Evolutionary conservation across 2,329 filamentous ascomycete species (phyloP), one percentile per base, ranked within the genome.

Genomic region (Ambrosiella beaveri): DNA sequence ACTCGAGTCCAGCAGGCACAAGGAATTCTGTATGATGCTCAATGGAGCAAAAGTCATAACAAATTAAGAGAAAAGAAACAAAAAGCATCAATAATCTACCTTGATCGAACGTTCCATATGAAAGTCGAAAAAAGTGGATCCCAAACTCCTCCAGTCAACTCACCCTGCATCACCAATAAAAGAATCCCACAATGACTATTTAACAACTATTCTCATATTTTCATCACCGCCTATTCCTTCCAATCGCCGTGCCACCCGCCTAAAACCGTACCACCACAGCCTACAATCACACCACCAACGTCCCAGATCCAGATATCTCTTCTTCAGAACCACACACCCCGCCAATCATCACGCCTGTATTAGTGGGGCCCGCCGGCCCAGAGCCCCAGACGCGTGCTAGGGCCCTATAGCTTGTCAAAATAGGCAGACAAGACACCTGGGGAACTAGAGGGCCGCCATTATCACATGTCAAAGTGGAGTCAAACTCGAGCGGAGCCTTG

Each of bases 221-320:
- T 17, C 11, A 13, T 12, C 11, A 35, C 2, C 47, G 1, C 12
- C 37, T 38, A 40, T 8, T 15, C 19, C 37, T 54, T 7, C 38
- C 40, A 41, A 13, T 9, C 15, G 17, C 52, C 38, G 44, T 13
- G 9, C 27, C 40, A 41, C 12, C 7, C 52, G 27, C 38, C 37
- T 7, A 19, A 11, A 50, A 60, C 56, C 59, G 54, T 57, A 57
- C 55, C 59, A 60, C 50, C 44, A 38, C 36, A 56, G 37, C 41
- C 49, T 27, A 51, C 39, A 57, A 60, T 60, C 49, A 51, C 54
- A 60, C 59, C 59, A 60, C 51, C 53, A 57, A 47, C 52, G n/a
- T 41, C 52, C 52, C 8, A 54, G 37, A 45, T 36, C 59, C 44
- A 47, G 44, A n/a, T 15, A 47, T 17, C 13, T 13, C 9, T 13